Conservation (phyloP, 805 yeast species). For the Myxozyma geophila region DNA sequence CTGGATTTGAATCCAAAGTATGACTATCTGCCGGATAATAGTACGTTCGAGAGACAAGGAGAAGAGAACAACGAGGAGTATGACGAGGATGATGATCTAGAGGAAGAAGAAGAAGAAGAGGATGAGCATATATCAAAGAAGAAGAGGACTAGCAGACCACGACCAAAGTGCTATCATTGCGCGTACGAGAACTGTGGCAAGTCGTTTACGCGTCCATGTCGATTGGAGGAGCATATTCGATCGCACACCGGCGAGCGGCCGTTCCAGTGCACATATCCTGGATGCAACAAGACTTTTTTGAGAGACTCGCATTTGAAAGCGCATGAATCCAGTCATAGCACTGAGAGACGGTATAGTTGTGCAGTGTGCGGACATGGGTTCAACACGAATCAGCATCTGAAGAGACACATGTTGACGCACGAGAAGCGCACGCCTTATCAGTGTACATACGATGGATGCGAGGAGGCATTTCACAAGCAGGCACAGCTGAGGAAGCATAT, state of each 20-base stretch:
- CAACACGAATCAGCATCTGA: constrained; percentile 76
- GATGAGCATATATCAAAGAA: background rate
- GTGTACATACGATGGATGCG: constrained; percentile 68
- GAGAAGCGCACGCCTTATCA: constrained; percentile 56
- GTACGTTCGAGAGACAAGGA: background rate
- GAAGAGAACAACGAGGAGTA: background rate
- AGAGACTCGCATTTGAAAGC: constrained; percentile 80
- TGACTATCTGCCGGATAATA: background rate
- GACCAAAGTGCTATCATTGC: constrained; percentile 70
- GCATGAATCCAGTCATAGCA: constrained; percentile 54
- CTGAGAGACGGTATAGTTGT: constrained; percentile 46
- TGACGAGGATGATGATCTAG: background rate
- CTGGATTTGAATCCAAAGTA: background rate
- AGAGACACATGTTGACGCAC: constrained; percentile 83
- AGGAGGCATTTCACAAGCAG: constrained; percentile 70
- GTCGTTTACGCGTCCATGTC: constrained; percentile 78
- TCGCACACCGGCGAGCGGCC: constrained; percentile 81
- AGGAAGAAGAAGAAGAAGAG: constrained; percentile 1
- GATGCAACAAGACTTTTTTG: constrained; percentile 68
- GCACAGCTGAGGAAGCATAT: constrained; percentile 77
- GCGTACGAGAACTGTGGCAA: constrained; percentile 69
- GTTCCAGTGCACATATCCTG: constrained; percentile 58
- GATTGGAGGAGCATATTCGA: constrained; percentile 79
- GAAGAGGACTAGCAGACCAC: constrained; percentile 39
- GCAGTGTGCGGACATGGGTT: constrained; percentile 79